Conservation (phyloP, 23 red algal species). For the Gracilariopsis chorda region DNA sequence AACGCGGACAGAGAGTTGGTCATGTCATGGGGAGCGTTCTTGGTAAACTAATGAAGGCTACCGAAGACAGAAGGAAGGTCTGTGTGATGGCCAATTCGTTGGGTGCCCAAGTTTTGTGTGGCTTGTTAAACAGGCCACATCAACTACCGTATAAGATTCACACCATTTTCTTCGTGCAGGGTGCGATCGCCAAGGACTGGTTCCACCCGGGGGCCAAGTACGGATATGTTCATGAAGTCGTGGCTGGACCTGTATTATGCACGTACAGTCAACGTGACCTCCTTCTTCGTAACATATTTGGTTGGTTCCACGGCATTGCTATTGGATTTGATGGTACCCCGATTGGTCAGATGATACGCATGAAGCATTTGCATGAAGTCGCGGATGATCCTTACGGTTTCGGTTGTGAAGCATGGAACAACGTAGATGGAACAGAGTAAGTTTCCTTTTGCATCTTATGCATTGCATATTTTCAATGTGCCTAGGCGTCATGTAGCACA, state of each 20-base stretch:
- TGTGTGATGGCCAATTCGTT: conserved; percentile 62
- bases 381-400: conserved; percentile 25
- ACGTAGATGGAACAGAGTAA: conserved; percentile 60
- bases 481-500: too few species aligned
- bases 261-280: conserved; percentile 33
- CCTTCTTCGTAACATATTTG: conserved; percentile 41
- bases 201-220: conserved; percentile 2
- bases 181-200: conserved; percentile 27
- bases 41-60: conserved; percentile 41
- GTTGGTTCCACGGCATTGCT: conserved; percentile 38
- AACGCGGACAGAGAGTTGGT: conserved; percentile 30
- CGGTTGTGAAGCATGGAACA: conserved; percentile 31
- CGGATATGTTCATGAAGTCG: background rate
- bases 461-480: too few species aligned
- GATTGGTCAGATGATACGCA: background rate
- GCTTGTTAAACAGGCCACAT: conserved; percentile 13
- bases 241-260: conserved; percentile 39
- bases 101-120: conserved; percentile 50
- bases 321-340: conserved; percentile 24
- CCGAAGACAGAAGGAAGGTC: conserved; percentile 25
- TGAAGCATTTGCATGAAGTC: conserved; percentile 13
- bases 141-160: conserved; percentile 46
- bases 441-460: too few species aligned
- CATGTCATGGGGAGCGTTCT: conserved; percentile 30
- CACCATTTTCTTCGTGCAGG: conserved; percentile 63